A percentile compares a stretch with the other conserved stretches of the same genome.
phyloP scores from a whole-genome alignment of 2,329 filamentous ascomycete genomes.

The Verticillium tricorpus region DNA sequence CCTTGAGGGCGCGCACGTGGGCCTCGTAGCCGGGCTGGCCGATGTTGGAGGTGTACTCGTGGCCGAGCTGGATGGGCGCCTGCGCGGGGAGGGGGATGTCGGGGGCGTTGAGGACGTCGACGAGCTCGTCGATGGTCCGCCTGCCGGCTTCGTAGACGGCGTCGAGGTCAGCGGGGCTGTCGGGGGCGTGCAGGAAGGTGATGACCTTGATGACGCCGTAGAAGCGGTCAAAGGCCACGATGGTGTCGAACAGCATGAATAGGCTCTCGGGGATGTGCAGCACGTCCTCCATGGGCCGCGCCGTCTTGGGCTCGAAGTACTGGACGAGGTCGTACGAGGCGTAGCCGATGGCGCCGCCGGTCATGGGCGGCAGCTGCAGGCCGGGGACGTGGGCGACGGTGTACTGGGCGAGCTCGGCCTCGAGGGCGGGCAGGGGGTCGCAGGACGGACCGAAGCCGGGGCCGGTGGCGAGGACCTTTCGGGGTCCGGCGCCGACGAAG shows the following conservation, averaged over 20 bases:
- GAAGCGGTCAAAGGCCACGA: constrained; percentile 92
- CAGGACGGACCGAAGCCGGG: constrained; percentile 78
- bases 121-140: constrained; percentile 58
- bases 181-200: constrained; percentile 75
- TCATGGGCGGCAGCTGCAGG: constrained; percentile 77
- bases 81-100: constrained; percentile 77
- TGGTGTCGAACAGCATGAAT: constrained; percentile 96
- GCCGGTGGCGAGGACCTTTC: constrained; percentile 83
- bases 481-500: constrained; percentile 79
- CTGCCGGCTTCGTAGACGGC: constrained; percentile 67
- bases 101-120: constrained; percentile 67
- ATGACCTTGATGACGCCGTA: constrained; percentile 90
- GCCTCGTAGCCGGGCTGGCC: constrained; percentile 82
- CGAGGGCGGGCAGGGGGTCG: constrained; percentile 79
- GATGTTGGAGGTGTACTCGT: constrained; percentile 88
- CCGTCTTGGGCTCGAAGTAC: constrained; percentile 98
- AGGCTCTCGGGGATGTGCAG: constrained; percentile 86
- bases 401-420: constrained; percentile 73
- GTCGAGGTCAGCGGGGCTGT: constrained; percentile 51
- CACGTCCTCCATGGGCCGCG: constrained; percentile 80
- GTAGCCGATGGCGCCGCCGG: constrained; percentile 91
- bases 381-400: constrained; percentile 80
- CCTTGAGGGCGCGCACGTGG: constrained; percentile 82
- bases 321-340: constrained; percentile 96
- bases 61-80: constrained; percentile 63